Percentiles rank a stretch among this genome's conserved stretches.
phyloP scores from a whole-genome alignment of 1,284 basidiomycete genomes.

The Tylopilus sp. region DNA sequence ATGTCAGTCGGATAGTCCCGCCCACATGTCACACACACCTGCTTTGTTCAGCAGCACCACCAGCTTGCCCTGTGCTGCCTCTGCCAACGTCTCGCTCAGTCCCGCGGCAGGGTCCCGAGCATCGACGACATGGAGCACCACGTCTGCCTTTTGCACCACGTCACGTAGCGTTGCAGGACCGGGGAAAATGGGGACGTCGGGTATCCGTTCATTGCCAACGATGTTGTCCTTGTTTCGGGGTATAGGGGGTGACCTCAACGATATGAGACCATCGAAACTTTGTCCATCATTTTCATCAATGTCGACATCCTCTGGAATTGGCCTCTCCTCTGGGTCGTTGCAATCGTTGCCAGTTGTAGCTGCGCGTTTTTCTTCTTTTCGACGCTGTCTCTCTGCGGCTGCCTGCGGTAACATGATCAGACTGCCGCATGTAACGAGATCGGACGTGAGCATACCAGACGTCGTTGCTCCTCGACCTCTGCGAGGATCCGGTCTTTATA shows the following conservation, averaged over 20 bases:
- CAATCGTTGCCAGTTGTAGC: slow-evolving; percentile 32
- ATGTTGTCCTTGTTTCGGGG: neutral
- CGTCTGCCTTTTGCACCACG: slow-evolving; percentile 81
- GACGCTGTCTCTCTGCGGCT: slow-evolving; percentile 65
- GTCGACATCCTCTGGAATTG: slow-evolving; percentile 34
- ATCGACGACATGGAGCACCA: slow-evolving; percentile 82
- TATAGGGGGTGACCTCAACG: slow-evolving; percentile 12
- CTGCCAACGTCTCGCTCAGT: slow-evolving; percentile 27
- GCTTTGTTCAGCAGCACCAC: slow-evolving; percentile 83
- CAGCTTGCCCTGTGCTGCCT: slow-evolving; percentile 46
- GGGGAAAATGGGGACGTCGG: slow-evolving; percentile 62
- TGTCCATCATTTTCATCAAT: slow-evolving; percentile 25
- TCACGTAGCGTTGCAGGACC: slow-evolving; percentile 65
- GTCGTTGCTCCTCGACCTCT: slow-evolving; percentile 80
- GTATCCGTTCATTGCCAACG: slow-evolving; percentile 44
- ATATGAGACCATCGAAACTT: slow-evolving; percentile 37
- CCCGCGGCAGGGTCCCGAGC: slow-evolving; percentile 67
- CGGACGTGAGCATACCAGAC: slow-evolving; percentile 45
- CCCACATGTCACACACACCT: slow-evolving; percentile 47
- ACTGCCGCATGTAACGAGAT: neutral
- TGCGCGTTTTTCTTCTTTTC: slow-evolving; percentile 60
- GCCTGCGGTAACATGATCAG: slow-evolving; percentile 34
- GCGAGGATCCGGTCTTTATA: slow-evolving; percentile 97
- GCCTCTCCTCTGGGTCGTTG: slow-evolving; percentile 29
- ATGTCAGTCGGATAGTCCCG: slow-evolving; percentile 3